Conservation (phyloP, 2,329 filamentous ascomycete species). For the Lojkania enalia region DNA sequence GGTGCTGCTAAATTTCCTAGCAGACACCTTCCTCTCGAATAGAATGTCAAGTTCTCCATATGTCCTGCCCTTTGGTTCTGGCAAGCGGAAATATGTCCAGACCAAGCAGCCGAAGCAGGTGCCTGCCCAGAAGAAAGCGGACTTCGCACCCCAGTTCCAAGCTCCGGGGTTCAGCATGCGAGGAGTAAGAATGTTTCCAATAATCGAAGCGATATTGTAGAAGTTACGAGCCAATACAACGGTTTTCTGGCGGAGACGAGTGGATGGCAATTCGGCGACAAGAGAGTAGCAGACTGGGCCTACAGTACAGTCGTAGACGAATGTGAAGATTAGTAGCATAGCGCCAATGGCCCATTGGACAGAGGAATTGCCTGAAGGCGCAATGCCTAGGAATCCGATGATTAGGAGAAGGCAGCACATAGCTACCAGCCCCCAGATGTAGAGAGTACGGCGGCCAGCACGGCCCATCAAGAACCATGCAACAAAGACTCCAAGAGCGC, state of each 20-base stretch:
- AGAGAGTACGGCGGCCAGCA: conserved; percentile 73
- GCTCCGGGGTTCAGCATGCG: conserved; percentile 42
- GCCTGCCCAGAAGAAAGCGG: conserved; percentile 85
- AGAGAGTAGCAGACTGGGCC: conserved; percentile 90
- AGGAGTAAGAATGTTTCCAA: conserved; percentile 60
- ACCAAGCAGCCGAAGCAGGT: conserved; percentile 77
- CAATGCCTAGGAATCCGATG: conserved; percentile 77
- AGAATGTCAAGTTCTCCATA: conserved; percentile 82
- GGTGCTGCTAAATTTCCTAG: conserved; percentile 35
- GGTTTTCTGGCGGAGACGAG: conserved; percentile 86
- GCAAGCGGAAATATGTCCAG: conserved; percentile 76
- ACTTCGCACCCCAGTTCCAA: conserved; percentile 72
- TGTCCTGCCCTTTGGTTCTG: conserved; percentile 75
- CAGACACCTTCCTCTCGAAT: conserved; percentile 60
- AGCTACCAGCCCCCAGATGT: conserved; percentile 66
- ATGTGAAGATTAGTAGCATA: conserved; percentile 49
- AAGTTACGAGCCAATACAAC: conserved; percentile 81
- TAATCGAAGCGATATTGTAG: conserved; percentile 75
- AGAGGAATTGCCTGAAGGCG: conserved; percentile 43
- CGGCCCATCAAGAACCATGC: conserved; percentile 80
- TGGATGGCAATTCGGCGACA: conserved; percentile 80
- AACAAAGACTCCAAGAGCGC: conserved; percentile 67
- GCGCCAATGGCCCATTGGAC: conserved; percentile 50
- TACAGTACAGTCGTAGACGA: conserved; percentile 83
- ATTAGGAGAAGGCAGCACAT: conserved; percentile 69